Evolutionary conservation across 176 grass and related monocot species (phyloP), one percentile per base, ranked within the genome.

Genomic region (Stipa capillata): DNA sequence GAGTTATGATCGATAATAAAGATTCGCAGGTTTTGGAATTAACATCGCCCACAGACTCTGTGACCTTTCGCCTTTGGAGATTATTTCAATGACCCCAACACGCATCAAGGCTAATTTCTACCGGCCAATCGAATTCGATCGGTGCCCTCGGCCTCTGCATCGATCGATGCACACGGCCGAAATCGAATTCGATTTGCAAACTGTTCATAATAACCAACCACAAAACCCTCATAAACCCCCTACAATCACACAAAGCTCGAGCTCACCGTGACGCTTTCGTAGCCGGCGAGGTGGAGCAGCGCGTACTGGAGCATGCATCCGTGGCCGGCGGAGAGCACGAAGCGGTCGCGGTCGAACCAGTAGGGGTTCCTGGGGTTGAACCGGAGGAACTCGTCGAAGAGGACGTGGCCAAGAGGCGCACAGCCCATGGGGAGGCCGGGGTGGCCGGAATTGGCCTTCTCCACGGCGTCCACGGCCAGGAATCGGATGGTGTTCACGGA

Each of bases 251-350:
- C 18, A 11, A 10, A 7, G 2, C 0, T 3, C 7, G 34, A 65
- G 41, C 84, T 92, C 51, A 97, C 94, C 85, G 59, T 78, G 85
- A 97, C 94, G 41, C 87, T 89, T 36, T 92, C 66, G 76, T 94
- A 97, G 1, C 94, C 94, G 3, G 94, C 91, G 44, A 97, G 94
- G 72, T 94, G 91, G 54, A 97, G 94, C 15, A 94, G 72, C 10
- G 91, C 91, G 71, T 94, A 94, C 28, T 97, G 89, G 52, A 97
- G 78, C 91, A 97, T 94, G 85, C 94, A 97, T 0, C 94, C 94
- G 6, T 97, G 94, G 55, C 94, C 89, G 17, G 91, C 91, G 23
- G 94, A 97, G 79, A 97, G 91, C 11, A 97, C 79, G 79, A 97
- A 97, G 56, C 91, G 94, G 76, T 97, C 91, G 14, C 89, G 91